These are phyloP conservation scores for Venturia effusa DNA, from an alignment of 2,329 filamentous ascomycete species.

Conservation along the genomic window DNA sequence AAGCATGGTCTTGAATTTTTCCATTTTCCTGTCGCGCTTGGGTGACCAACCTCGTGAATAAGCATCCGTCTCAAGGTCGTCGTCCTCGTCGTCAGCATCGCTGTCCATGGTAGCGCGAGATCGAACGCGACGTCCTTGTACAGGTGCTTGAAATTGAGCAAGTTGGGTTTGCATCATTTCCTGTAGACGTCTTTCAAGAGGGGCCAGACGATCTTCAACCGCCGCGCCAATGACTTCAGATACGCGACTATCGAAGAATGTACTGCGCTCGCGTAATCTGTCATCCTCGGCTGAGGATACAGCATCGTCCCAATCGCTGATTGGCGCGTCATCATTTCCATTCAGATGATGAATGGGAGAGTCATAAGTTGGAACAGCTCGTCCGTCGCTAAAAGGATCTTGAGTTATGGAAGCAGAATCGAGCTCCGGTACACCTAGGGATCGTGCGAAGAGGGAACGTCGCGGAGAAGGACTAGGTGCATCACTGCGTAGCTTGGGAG, in stretches of 20 bases:
- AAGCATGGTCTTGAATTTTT: slow-evolving; percentile 56
- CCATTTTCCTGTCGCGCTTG: slow-evolving; percentile 63
- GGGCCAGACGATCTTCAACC: slow-evolving; percentile 64
- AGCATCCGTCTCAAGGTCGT: slow-evolving; percentile 45
- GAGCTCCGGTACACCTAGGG: slow-evolving; percentile 17
- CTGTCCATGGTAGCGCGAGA: slow-evolving; percentile 60
- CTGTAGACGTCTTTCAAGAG: slow-evolving; percentile 68
- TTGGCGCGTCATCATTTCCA: slow-evolving; percentile 51
- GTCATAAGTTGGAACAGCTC: slow-evolving; percentile 41
- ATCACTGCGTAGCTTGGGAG: slow-evolving; percentile 46
- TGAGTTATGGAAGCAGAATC: slow-evolving; percentile 30
- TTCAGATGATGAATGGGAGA: slow-evolving; percentile 54
- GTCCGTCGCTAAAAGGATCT: slow-evolving; percentile 54
- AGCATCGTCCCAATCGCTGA: slow-evolving; percentile 87
- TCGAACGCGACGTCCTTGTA: slow-evolving; percentile 50
- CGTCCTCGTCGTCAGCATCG: slow-evolving; percentile 91
- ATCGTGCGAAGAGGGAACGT: slow-evolving; percentile 31
- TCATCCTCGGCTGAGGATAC: slow-evolving; percentile 74
- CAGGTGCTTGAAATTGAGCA: neutral
- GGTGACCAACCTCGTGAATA: slow-evolving; percentile 64
- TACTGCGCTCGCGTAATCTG: slow-evolving; percentile 69
- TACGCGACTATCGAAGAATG: slow-evolving; percentile 86
- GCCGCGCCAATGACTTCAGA: slow-evolving; percentile 74
- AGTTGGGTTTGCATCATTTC: slow-evolving; percentile 39
- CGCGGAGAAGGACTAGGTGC: slow-evolving; percentile 64